Evolutionary conservation across 805 yeast genomes (phyloP).

Genomic region (Yarrowia sp.): DNA sequence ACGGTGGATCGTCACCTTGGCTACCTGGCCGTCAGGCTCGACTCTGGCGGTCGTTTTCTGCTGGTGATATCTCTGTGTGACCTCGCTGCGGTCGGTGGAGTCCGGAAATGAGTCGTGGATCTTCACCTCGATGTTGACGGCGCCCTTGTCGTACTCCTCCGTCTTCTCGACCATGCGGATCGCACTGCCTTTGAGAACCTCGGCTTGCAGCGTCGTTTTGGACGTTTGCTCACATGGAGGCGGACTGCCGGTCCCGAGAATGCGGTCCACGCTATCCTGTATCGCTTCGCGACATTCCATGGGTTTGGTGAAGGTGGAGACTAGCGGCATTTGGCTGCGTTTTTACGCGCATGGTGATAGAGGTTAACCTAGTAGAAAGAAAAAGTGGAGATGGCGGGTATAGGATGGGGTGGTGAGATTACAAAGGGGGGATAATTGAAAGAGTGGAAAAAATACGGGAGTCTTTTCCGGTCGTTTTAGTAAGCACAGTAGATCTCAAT

Average conservation of each 20-base stretch:
- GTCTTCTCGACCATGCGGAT: not conserved
- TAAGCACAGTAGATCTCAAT: no score
- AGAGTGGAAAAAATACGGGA: no score
- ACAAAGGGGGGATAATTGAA: no score
- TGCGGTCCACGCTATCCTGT: not conserved
- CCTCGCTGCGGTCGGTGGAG: not conserved
- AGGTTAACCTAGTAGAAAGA: no score
- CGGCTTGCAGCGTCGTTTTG: not conserved
- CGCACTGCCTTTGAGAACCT: not conserved
- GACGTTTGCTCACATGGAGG: not conserved
- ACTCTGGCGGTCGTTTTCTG: not conserved
- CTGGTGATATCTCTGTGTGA: not conserved
- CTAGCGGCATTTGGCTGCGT: no score
- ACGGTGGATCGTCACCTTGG: not conserved
- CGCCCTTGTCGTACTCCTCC: not conserved
- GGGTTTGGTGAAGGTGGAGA: no score
- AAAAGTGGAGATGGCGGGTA: no score
- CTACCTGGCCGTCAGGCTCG: slow-evolving; percentile 3
- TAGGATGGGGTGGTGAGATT: no score
- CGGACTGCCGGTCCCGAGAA: not conserved
- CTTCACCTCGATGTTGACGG: not conserved
- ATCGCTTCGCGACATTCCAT: slow-evolving; percentile 1
- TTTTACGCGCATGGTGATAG: no score
- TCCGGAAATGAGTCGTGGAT: not conserved
- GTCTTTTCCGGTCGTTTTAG: no score